Evolutionary conservation across 2,329 filamentous ascomycete species (phyloP), one percentile per base, ranked within the genome.

Genomic region (Xylariales sp.): DNA sequence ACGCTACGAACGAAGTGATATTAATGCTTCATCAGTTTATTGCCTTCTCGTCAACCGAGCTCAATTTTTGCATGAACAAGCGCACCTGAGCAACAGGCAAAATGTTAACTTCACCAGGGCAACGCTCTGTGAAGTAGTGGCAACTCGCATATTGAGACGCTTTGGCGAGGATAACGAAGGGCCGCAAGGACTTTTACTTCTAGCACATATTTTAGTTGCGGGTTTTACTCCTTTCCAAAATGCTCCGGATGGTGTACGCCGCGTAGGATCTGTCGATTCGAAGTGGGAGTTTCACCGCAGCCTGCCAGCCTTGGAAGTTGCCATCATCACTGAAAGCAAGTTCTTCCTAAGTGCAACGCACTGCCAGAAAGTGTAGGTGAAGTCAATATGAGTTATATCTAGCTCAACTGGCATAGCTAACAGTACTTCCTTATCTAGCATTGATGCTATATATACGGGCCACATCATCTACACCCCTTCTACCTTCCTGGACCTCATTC

Each of bases 181-280:
- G 5, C 69, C 79, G 1, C 71, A 81, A 18, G 85, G 86, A 1
- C 70, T 93, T 11, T 67, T 93, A 5, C 67, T 88, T 16, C 70
- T 93, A 5, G 80, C 87, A 5, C 85, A 90, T 49, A 83, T 93
- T 21, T 74, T 93, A 15, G 84, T 94, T 12, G 85, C 86, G 13
- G 85, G 85, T 12, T 93, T 94, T 51, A 83, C 89, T 51, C 87
- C 88, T 2, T 93, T 93, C 51, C 87, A 93, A 61, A 87, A 87
- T 48, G 86, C 86, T 0, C 88, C 88, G 0, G 64, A 71, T 1
- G 74, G 84, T 39, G 73, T 90, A 28, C 70, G 77, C 24, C 66
- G 70, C 13, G 72, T 84, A 47, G 78, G 75, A 20, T 67, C 73
- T 45, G 58, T 65, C 17, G 68, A 66, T 27, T 62, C 63, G 12